Base-by-base conservation (phyloP, 164 flowering plant genomes). In the Warburgia ugandensis region DNA sequence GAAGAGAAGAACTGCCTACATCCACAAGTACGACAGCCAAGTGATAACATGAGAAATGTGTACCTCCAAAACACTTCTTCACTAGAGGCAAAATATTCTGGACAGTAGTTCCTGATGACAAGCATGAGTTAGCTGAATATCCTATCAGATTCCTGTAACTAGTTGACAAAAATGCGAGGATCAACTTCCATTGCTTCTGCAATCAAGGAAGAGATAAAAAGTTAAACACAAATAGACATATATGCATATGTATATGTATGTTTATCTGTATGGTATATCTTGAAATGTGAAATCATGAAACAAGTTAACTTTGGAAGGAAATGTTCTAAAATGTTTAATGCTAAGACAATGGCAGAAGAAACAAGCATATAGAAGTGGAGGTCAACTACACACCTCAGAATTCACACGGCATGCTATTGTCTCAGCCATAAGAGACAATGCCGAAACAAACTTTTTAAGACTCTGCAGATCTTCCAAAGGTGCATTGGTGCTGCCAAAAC, bases 101-200 rank as follows among this genome's bases (percentile, higher is more conserved):
- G 50, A 79, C 49, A 68, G 74, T 74, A 58, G 28, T 61, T 32
- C 67, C 78, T 68, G 64, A 62, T 31, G 77, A 66, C 30, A 84
- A 68, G 56, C 62, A 62, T 28, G 54, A 39, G 36, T 77, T 89
- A 32, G 86, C 68, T 49, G 84, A 68, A 61, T 84, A 78, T 52
- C 59, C 73, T 72, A 72, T 71, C 9, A 76, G 55, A 67, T 85
- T 74, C 53, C 69, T 74, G 72, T 64, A 77, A 52, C 85, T 79
- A 64, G 80, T 49, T 46, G 74, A 61, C 45, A 77, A 54, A 58
- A 73, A 77, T 21, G 89, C 78, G 72, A 86, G 62, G 45, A 76
- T 45, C 4, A 68, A 52, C 30, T 73, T 69, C 33, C 76, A 35
- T 61, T 77, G 80, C 63, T 61, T 70, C 94, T 92, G 89, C 75